Evolutionary conservation across 2,329 filamentous ascomycete genomes (phyloP).

Genomic region (Talaromyces pinophilus): DNA sequence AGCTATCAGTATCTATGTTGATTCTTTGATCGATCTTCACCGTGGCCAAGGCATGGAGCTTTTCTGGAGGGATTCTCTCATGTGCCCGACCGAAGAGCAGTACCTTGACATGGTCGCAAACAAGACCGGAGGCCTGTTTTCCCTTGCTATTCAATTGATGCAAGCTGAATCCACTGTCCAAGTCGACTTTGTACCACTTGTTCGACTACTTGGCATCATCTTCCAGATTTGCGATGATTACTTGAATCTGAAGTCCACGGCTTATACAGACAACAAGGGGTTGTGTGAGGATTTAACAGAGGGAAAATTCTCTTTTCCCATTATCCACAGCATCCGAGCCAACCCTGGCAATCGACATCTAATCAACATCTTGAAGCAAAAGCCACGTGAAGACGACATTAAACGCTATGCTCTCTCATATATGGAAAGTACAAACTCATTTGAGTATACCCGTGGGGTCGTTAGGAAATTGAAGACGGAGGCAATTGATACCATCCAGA

Average conservation of each 20-base stretch:
- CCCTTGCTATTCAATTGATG: conserved; percentile 28
- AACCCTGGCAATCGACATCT: conserved; percentile 16
- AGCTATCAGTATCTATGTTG: conserved; percentile 37
- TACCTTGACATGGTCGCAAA: conserved; percentile 33
- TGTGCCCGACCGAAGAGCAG: conserved; percentile 28
- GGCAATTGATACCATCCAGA: conserved; percentile 3
- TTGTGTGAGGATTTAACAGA: conserved; percentile 46
- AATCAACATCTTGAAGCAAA: conserved; percentile 18
- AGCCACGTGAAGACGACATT: conserved; percentile 19
- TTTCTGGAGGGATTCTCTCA: conserved; percentile 23
- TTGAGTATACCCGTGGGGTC: conserved; percentile 11
- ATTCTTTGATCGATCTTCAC: conserved; percentile 39
- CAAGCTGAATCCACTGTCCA: conserved; percentile 15
- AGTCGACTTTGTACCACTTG: conserved; percentile 25
- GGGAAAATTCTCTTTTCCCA: conserved; percentile 41
- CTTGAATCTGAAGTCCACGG: conserved; percentile 25
- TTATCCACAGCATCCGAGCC: conserved; percentile 29
- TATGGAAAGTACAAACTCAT: conserved; percentile 13
- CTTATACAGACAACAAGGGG: conserved; percentile 39
- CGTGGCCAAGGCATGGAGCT: conserved; percentile 36
- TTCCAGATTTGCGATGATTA: conserved; percentile 34
- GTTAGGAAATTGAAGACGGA: conserved; percentile 9
- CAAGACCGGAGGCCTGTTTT: conserved; percentile 31
- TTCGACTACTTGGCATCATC: conserved; percentile 27
- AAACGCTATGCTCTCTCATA: conserved; percentile 16